phyloP scores from a whole-genome alignment of 208 protist species.

The Tritrichomonas foetus region DNA sequence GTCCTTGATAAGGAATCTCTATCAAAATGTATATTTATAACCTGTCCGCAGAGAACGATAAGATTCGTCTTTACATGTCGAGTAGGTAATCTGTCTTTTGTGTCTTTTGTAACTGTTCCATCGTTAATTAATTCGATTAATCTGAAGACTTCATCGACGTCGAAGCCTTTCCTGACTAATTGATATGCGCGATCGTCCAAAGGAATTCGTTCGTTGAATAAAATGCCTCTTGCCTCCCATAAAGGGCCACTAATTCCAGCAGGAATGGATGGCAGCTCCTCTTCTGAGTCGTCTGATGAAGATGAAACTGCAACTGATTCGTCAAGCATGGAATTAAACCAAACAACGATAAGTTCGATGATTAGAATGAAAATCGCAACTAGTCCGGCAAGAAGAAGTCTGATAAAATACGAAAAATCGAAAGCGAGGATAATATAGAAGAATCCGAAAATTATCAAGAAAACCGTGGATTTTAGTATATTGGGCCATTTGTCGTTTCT shows the following conservation, averaged over 20 bases:
- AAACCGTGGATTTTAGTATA: background rate
- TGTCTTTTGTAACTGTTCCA: background rate
- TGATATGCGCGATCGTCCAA: constrained; percentile 15
- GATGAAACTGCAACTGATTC: background rate
- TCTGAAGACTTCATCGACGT: constrained; percentile 12
- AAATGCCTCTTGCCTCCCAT: background rate
- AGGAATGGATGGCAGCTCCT: background rate
- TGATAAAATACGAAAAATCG: background rate
- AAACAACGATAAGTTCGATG: constrained; percentile 29
- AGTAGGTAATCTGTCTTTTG: background rate
- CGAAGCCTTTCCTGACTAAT: background rate
- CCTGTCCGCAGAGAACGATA: background rate
- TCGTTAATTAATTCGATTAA: background rate
- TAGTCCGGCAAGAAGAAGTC: background rate
- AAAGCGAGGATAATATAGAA: background rate
- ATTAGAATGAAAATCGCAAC: background rate
- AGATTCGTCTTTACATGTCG: constrained; percentile 30
- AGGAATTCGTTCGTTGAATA: constrained; percentile 29
- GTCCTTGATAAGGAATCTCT: background rate
- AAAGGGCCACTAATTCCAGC: background rate
- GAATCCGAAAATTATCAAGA: background rate
- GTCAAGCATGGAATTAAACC: constrained; percentile 12
- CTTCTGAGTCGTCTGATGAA: no score
- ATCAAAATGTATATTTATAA: constrained; percentile 19
- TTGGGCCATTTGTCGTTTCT: constrained; percentile 30